Conservation (phyloP, 176 grass and related monocot genomes). For the Poa annua region DNA sequence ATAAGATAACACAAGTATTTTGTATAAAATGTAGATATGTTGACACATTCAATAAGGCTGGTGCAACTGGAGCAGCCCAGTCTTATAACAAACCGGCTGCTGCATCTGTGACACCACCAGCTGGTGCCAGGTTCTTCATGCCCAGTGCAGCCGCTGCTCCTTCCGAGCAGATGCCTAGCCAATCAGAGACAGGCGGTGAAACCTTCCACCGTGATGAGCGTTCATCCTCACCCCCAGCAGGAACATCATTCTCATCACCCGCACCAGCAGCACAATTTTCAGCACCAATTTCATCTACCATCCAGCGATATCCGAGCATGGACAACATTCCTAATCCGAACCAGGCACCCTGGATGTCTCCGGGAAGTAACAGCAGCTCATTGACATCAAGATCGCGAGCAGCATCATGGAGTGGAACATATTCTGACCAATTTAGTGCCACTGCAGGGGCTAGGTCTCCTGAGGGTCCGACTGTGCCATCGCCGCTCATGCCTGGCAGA, state of each 20-base stretch:
- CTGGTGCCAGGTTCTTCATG: conserved; percentile 80
- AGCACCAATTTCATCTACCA: conserved; percentile 52
- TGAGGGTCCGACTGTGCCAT: conserved; percentile 32
- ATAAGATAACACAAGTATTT: conserved; percentile 5
- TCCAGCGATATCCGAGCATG: conserved; percentile 77
- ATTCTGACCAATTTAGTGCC: conserved; percentile 53
- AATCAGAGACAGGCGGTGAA: conserved; percentile 55
- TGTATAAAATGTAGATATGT: conserved; percentile 65
- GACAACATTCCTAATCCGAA: conserved; percentile 57
- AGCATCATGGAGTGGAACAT: conserved; percentile 86
- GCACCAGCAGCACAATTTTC: conserved; percentile 53
- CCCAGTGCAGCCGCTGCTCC: conserved; percentile 46
- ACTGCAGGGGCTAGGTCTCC: conserved; percentile 33
- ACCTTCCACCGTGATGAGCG: conserved; percentile 46
- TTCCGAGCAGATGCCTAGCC: conserved; percentile 48
- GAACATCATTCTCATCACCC: conserved; percentile 60
- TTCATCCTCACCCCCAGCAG: conserved; percentile 47
- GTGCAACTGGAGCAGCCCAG: conserved; percentile 46
- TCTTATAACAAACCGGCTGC: conserved; percentile 67
- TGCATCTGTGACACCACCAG: conserved; percentile 57
- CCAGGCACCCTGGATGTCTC: conserved; percentile 40
- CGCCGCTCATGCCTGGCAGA: conserved; percentile 47
- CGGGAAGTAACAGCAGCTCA: conserved; percentile 39
- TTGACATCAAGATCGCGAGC: conserved; percentile 61
- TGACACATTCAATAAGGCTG: conserved; percentile 92